These are phyloP conservation scores for Lachnellula arida DNA, from an alignment of 2,329 filamentous ascomycete genomes.

Conservation along the genomic window DNA sequence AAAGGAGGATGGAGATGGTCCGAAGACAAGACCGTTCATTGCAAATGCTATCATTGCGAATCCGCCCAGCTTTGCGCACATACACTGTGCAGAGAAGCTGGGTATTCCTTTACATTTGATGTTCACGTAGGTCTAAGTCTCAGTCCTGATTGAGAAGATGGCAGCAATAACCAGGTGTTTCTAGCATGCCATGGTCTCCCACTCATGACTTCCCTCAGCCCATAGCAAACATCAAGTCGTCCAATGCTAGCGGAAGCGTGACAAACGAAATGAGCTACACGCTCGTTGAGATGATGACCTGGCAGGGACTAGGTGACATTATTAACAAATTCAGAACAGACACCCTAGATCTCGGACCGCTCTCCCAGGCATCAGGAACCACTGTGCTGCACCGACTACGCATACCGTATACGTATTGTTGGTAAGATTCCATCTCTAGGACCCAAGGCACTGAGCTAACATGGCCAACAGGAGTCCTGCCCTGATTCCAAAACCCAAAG, in stretches of 20 bases:
- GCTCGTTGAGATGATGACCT: slow-evolving; percentile 72
- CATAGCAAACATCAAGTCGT: slow-evolving; percentile 57
- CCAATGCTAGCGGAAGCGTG: slow-evolving; percentile 62
- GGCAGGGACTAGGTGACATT: slow-evolving; percentile 37
- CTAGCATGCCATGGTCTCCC: slow-evolving; percentile 59
- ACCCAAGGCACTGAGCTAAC: slow-evolving; percentile 44
- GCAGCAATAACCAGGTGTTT: not conserved
- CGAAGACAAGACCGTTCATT: not conserved
- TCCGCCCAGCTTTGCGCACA: slow-evolving; percentile 69
- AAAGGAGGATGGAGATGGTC: not conserved
- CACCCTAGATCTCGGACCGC: slow-evolving; percentile 40
- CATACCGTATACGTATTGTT: slow-evolving; percentile 68
- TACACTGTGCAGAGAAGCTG: slow-evolving; percentile 72
- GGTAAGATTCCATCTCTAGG: not conserved
- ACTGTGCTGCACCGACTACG: slow-evolving; percentile 65
- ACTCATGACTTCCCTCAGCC: slow-evolving; percentile 64
- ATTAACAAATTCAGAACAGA: slow-evolving; percentile 43
- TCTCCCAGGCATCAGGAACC: slow-evolving; percentile 35
- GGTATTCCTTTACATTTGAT: slow-evolving; percentile 67
- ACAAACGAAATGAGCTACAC: slow-evolving; percentile 72
- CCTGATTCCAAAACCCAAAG: not conserved
- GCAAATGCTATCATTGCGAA: slow-evolving; percentile 78
- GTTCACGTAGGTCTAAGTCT: not conserved
- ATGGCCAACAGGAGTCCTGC: not conserved
- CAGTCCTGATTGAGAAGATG: not conserved